Evolutionary conservation across 2,329 filamentous ascomycete species (phyloP).

Genomic region (Phaeosphaeria sp.): DNA sequence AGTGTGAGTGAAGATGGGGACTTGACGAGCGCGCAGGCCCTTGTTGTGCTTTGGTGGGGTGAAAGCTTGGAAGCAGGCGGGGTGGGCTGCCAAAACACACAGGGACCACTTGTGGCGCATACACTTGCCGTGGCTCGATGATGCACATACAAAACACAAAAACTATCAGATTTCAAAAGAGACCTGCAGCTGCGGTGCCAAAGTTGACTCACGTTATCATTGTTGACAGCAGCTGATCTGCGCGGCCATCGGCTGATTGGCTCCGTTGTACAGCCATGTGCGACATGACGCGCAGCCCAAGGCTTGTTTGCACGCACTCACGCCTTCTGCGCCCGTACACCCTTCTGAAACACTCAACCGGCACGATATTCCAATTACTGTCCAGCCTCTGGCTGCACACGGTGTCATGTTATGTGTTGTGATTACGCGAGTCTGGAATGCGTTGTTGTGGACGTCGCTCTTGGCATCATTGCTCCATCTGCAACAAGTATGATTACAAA

Average conservation of each 20-base stretch:
- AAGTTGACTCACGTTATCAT: constrained; percentile 13
- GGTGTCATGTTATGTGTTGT: background rate
- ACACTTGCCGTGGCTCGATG: background rate
- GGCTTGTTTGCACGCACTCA: constrained; percentile 11
- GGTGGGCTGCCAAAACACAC: constrained; percentile 5
- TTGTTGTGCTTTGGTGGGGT: constrained; percentile 15
- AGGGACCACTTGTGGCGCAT: constrained; percentile 6
- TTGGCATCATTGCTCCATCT: background rate
- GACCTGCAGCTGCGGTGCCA: too few species aligned
- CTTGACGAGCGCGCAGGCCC: constrained; percentile 15
- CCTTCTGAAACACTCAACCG: constrained; percentile 23
- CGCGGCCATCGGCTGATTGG: constrained; percentile 20
- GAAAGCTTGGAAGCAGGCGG: constrained; percentile 11
- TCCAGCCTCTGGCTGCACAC: background rate
- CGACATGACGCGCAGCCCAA: constrained; percentile 22
- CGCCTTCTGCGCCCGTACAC: constrained; percentile 17
- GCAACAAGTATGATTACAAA: constrained; percentile 16
- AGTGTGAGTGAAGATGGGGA: constrained; percentile 8
- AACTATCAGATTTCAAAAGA: too few species aligned
- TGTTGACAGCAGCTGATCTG: constrained; percentile 19
- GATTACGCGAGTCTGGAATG: background rate
- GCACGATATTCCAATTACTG: constrained; percentile 4
- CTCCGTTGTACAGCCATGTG: constrained; percentile 21
- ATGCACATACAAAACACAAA: background rate
- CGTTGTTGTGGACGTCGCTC: background rate